Evolutionary conservation across 306 rosid genomes (phyloP).

Genomic region (Prunus armeniaca): DNA sequence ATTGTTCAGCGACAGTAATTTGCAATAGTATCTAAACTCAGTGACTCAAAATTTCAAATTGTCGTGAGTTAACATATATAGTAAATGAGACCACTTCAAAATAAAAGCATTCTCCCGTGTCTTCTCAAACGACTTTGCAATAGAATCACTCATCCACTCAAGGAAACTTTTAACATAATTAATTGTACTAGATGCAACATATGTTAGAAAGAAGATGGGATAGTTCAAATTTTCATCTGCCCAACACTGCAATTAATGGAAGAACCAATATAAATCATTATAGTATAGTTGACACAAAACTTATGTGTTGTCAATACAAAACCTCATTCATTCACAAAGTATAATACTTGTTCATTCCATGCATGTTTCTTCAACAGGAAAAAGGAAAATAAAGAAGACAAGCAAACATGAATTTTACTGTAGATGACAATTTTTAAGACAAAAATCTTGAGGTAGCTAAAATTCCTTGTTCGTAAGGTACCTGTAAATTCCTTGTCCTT

Average conservation of each 20-base stretch:
- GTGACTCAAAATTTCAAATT: slow-evolving; percentile 1
- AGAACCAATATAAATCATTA: slow-evolving; percentile 24
- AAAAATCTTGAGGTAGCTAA: not conserved
- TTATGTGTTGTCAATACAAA: not conserved
- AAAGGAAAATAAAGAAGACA: not conserved
- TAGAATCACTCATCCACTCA: slow-evolving; percentile 98
- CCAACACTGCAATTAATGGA: slow-evolving; percentile 80
- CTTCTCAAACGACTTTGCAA: slow-evolving; percentile 90
- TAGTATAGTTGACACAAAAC: not conserved
- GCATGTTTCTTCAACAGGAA: slow-evolving; percentile 6
- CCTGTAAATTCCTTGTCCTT: slow-evolving; percentile 96
- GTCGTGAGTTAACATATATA: not conserved
- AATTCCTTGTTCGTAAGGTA: slow-evolving; percentile 12
- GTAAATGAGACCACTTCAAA: slow-evolving; percentile 46
- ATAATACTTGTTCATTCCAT: not conserved
- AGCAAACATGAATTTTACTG: not conserved
- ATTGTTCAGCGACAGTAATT: slow-evolving; percentile 14
- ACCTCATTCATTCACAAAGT: not conserved
- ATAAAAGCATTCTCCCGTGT: slow-evolving; percentile 88
- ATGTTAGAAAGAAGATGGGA: slow-evolving; percentile 81
- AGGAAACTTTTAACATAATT: slow-evolving; percentile 90
- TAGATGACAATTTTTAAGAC: not conserved
- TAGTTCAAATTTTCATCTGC: slow-evolving; percentile 67
- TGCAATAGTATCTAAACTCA: not conserved
- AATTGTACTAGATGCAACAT: slow-evolving; percentile 84